Percentiles rank a stretch among this genome's conserved stretches.
Conservation (phyloP, 108 stramenopile species). For the Thalassiosira profunda region DNA sequence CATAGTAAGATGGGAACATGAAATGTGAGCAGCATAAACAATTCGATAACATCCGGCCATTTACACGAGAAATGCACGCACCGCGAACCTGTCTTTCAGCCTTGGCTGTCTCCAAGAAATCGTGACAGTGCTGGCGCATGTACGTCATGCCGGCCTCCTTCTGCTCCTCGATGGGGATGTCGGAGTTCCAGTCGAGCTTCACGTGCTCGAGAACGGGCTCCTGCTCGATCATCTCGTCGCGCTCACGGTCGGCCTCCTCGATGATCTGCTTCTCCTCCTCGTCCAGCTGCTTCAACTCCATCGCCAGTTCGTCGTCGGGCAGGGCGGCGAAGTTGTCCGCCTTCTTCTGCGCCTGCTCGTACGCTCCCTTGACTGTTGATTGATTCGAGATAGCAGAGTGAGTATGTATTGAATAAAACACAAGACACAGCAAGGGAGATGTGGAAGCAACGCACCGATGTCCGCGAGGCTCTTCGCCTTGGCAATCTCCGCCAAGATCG, state of each 20-base stretch:
- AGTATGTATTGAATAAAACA: too few species aligned
- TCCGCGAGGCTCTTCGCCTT: conserved; percentile 32
- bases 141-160: conserved; percentile 12
- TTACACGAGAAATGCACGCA: conserved; percentile 17
- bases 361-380: conserved; percentile 32
- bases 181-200: conserved; percentile 22
- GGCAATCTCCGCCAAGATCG: conserved; percentile 19
- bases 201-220: conserved; percentile 40
- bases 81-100: conserved; percentile 30
- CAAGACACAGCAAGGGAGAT: too few species aligned
- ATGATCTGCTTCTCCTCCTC: conserved; percentile 32
- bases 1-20: background rate
- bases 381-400: too few species aligned
- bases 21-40: background rate
- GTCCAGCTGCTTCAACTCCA: conserved; percentile 45
- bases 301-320: conserved; percentile 36
- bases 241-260: conserved; percentile 29
- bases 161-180: conserved; percentile 25
- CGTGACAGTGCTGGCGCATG: conserved; percentile 27
- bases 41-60: conserved; percentile 6
- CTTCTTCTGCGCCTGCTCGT: conserved; percentile 29
- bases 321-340: conserved; percentile 31
- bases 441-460: too few species aligned
- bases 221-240: conserved; percentile 23
- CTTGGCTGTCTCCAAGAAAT: conserved; percentile 22